A percentile compares a stretch with the other conserved stretches of the same genome.
phyloP scores from a whole-genome alignment of 768 basidiomycete species.

The Panaeolus papilionaceus region DNA sequence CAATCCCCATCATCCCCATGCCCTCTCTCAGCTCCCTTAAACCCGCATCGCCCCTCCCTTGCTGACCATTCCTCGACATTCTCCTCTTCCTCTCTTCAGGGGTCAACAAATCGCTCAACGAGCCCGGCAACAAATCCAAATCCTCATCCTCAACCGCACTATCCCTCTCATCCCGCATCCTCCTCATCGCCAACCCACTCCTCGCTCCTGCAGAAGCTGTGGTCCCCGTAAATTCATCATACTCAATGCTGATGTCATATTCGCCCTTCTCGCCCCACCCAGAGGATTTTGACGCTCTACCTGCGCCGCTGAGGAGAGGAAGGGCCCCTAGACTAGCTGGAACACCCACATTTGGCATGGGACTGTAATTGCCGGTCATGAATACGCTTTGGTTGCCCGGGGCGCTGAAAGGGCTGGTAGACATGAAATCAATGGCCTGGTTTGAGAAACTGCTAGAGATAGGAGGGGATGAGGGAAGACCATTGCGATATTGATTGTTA shows the following conservation, averaged over 20 bases:
- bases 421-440: conserved; percentile 39
- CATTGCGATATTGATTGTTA: conserved; percentile 35
- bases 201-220: neutral
- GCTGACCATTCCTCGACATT: conserved; percentile 72
- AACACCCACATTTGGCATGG: conserved; percentile 49
- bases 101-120: conserved; percentile 87
- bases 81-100: conserved; percentile 85
- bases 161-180: conserved; percentile 31
- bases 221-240: conserved; percentile 41
- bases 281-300: conserved; percentile 23
- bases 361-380: conserved; percentile 40
- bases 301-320: conserved; percentile 38
- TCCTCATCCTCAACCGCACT: conserved; percentile 74
- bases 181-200: neutral
- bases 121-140: conserved; percentile 87
- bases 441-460: conserved; percentile 2
- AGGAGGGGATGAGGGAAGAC: conserved; percentile 38
- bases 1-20: conserved; percentile 10
- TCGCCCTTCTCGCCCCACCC: conserved; percentile 28
- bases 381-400: conserved; percentile 70
- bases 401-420: conserved; percentile 78
- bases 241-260: conserved; percentile 46
- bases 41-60: conserved; percentile 17
- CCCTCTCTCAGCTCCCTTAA: conserved; percentile 7
- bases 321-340: conserved; percentile 69